Percentiles rank a stretch among this genome's conserved stretches.
phyloP scores from a whole-genome alignment of 768 basidiomycete genomes.

The Mycena rebaudengoi region DNA sequence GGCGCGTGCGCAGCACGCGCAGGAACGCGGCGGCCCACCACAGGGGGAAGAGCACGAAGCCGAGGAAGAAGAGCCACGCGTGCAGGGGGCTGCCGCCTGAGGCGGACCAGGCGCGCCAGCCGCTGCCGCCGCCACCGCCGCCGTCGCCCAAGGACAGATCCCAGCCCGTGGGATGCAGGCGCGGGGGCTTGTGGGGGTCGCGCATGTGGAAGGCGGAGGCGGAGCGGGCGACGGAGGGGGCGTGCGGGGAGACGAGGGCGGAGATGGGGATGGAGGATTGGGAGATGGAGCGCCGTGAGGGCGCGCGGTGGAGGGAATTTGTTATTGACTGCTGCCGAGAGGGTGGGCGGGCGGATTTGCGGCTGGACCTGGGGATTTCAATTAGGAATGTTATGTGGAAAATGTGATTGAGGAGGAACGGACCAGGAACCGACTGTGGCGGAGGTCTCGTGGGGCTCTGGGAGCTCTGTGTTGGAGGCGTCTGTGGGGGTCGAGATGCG shows the following conservation, averaged over 20 bases:
- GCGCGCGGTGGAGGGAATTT: conserved; percentile 20
- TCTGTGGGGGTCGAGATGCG: conserved; percentile 25
- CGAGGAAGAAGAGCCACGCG: conserved; percentile 64
- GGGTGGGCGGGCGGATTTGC: conserved; percentile 9
- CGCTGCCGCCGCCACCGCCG: conserved; percentile 46
- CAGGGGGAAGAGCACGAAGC: conserved; percentile 60
- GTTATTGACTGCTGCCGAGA: conserved; percentile 14
- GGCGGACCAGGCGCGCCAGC: conserved; percentile 28
- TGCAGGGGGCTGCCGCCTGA: conserved; percentile 47
- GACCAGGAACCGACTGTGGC: conserved; percentile 26
- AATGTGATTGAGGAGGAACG: too few relatives aligned
- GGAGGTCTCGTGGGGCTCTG: conserved; percentile 14
- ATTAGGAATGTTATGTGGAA: too few relatives aligned
- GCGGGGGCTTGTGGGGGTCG: conserved; percentile 55
- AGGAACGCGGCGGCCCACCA: conserved; percentile 61
- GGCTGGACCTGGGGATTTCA: too few relatives aligned
- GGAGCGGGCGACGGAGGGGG: conserved; percentile 55
- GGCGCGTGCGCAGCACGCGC: conserved; percentile 53
- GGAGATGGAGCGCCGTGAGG: conserved; percentile 25
- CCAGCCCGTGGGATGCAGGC: conserved; percentile 53
- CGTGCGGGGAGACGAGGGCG: conserved; percentile 57
- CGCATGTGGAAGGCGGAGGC: conserved; percentile 59
- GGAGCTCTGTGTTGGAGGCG: background rate
- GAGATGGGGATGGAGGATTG: conserved; percentile 28
- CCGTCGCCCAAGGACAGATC: conserved; percentile 42